A percentile compares a stretch with the other conserved stretches of the same genome.
These are phyloP conservation scores for Heliocybe sulcata DNA, from an alignment of 1,284 basidiomycete species.

Conservation along the genomic window DNA sequence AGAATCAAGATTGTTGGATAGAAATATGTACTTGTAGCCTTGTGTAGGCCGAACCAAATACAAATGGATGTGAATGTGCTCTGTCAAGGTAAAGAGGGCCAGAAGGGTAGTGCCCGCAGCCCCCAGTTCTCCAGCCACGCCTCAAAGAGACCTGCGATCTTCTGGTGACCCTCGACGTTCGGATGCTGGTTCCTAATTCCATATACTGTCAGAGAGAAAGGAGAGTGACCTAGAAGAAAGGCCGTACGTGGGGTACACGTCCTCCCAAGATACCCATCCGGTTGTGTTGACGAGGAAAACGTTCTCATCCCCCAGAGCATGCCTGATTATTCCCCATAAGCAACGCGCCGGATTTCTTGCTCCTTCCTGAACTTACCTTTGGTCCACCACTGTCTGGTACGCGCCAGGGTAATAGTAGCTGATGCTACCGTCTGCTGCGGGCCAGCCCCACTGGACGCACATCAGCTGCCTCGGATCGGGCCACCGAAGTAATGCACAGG, in stretches of 20 bases:
- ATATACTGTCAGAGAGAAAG: not conserved
- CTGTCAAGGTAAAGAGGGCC: not conserved
- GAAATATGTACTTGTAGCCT: not conserved
- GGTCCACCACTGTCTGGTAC: constrained; percentile 37
- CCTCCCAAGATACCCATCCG: constrained; percentile 44
- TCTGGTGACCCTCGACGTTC: constrained; percentile 36
- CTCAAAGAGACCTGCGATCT: constrained; percentile 39
- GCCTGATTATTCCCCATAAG: constrained; percentile 13
- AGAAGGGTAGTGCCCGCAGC: constrained; percentile 11
- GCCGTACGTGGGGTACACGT: constrained; percentile 46
- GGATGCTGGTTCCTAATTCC: constrained; percentile 41
- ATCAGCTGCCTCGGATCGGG: not conserved
- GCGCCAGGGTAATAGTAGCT: constrained; percentile 41
- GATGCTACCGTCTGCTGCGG: constrained; percentile 37
- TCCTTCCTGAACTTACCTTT: constrained; percentile 24
- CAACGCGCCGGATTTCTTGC: not conserved
- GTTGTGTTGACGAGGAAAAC: constrained; percentile 51
- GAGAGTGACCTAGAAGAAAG: no score
- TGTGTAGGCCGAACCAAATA: no score
- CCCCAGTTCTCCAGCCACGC: constrained; percentile 38
- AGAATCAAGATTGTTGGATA: not conserved
- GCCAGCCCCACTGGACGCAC: constrained; percentile 45
- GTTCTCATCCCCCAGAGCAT: constrained; percentile 36
- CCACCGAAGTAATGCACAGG: not conserved
- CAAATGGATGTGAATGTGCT: not conserved